Percentiles rank a stretch among this genome's conserved stretches.
Conservation (phyloP, 140 eudicot genomes). For the Cichorium intybus region DNA sequence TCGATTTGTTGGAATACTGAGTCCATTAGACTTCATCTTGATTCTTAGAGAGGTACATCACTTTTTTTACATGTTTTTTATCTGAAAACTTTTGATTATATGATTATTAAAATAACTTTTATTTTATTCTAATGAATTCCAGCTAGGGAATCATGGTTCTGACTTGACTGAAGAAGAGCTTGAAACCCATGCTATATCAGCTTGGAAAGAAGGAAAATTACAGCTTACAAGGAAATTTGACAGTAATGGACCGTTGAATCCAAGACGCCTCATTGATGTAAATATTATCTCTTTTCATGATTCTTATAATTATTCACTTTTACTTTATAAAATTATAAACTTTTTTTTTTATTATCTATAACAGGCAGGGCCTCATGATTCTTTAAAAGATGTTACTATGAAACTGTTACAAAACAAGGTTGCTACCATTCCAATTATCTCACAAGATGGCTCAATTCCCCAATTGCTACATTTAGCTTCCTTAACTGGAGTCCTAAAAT, state of each 20-base stretch:
- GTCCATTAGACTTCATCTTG: constrained; percentile 74
- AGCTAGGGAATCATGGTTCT: constrained; percentile 87
- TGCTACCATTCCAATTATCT: constrained; percentile 72
- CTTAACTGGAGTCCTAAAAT: constrained; percentile 73
- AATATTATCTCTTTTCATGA: constrained; percentile 17
- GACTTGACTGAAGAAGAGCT: constrained; percentile 85
- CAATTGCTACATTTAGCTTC: constrained; percentile 93
- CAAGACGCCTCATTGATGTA: constrained; percentile 55
- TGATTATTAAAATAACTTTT: constrained; percentile 21
- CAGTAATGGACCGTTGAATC: constrained; percentile 38
- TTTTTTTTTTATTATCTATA: not conserved
- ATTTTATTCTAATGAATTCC: constrained; percentile 5
- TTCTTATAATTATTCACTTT: not conserved
- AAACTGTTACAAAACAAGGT: constrained; percentile 73
- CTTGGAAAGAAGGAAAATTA: constrained; percentile 78
- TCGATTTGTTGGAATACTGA: constrained; percentile 81
- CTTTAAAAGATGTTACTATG: constrained; percentile 71
- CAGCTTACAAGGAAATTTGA: constrained; percentile 46
- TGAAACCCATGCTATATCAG: constrained; percentile 79
- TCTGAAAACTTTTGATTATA: constrained; percentile 1
- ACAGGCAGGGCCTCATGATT: constrained; percentile 89
- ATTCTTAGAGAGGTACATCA: constrained; percentile 72
- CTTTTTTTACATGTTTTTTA: not conserved
- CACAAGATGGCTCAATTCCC: constrained; percentile 69
- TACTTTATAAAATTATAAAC: not conserved